Evolutionary conservation across 176 grass and related monocot genomes (phyloP).

Genomic region (Puccinellia tenuiflora): DNA sequence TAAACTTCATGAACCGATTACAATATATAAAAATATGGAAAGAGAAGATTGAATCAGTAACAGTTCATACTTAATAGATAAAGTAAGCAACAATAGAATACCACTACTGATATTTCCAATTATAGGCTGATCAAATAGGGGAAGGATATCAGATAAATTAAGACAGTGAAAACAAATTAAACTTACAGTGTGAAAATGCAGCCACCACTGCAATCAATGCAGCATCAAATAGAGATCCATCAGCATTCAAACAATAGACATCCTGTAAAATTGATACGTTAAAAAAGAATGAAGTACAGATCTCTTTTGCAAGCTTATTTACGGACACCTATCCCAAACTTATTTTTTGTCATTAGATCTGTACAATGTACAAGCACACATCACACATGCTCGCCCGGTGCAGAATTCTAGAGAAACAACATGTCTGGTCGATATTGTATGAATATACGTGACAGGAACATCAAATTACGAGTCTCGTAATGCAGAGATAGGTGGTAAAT

Average conservation of each 20-base stretch:
- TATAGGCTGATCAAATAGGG: background rate
- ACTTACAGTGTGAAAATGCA: conserved; percentile 76
- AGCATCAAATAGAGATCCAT: conserved; percentile 84
- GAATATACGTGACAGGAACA: background rate
- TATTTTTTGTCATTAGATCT: background rate
- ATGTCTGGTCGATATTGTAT: conserved; percentile 7
- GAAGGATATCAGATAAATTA: background rate
- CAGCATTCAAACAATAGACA: conserved; percentile 89
- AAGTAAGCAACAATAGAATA: background rate
- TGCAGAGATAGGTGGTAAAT: background rate
- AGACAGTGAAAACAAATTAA: background rate
- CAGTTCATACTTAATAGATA: background rate
- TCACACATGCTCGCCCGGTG: background rate
- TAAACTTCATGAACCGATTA: background rate
- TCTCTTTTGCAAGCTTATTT: background rate
- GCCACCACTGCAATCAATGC: conserved; percentile 76
- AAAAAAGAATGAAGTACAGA: conserved; percentile 23
- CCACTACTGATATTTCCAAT: background rate
- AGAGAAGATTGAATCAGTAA: background rate
- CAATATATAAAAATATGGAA: background rate
- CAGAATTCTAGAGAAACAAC: background rate
- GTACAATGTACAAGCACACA: background rate
- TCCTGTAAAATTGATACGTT: conserved; percentile 48
- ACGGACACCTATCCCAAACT: background rate
- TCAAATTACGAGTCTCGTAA: background rate